Evolutionary conservation across 2,329 filamentous ascomycete genomes (phyloP).

Genomic region (Pseudogymnoascus sp.): DNA sequence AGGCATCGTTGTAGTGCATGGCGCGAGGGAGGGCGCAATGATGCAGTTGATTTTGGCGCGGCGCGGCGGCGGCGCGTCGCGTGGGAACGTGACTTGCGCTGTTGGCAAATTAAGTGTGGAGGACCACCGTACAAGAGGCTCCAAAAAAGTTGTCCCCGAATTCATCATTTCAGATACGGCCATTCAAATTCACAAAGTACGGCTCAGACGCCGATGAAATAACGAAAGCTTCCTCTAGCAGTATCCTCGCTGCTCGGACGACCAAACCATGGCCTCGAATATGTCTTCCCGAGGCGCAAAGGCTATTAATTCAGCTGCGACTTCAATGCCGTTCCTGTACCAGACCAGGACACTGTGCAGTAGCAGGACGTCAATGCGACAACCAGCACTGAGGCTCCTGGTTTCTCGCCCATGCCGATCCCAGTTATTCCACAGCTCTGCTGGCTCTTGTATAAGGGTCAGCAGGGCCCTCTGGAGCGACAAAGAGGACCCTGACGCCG

Average conservation of each 20-base stretch:
- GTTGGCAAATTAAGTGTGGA: neutral
- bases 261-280: constrained; percentile 13
- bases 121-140: neutral
- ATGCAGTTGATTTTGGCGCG: neutral
- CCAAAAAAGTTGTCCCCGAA: constrained; percentile 1
- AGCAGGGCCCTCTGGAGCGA: neutral
- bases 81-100: constrained; percentile 1
- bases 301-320: constrained; percentile 26
- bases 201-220: neutral
- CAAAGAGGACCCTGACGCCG: neutral
- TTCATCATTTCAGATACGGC: neutral
- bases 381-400: neutral
- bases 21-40: neutral
- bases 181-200: neutral
- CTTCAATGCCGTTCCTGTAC: constrained; percentile 62
- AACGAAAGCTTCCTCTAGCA: too few species aligned
- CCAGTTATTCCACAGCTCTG: neutral
- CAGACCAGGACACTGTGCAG: constrained; percentile 57
- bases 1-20: neutral
- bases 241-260: neutral
- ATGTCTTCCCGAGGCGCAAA: constrained; percentile 12
- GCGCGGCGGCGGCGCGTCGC: neutral
- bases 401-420: neutral
- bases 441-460: neutral
- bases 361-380: neutral